A percentile compares a stretch with the other conserved stretches of the same genome.
Evolutionary conservation across 2,329 filamentous ascomycete genomes (phyloP).

Genomic region (Monosporascus cannonballus): DNA sequence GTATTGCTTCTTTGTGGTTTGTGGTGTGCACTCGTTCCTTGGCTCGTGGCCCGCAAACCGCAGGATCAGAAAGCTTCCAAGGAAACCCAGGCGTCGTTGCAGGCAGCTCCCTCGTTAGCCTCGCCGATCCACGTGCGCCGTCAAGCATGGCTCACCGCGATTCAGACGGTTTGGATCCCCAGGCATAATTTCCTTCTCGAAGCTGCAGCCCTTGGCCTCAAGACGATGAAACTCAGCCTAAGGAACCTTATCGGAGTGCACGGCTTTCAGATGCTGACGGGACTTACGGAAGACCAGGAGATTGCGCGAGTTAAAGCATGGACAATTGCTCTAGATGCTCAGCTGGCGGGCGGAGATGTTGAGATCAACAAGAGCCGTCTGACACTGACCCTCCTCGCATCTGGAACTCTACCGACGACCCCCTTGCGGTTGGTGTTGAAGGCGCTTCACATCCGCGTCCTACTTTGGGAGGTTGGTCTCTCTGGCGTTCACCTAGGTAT

Average conservation of each 20-base stretch:
- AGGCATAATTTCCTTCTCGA: conserved; percentile 82
- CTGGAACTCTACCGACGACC: conserved; percentile 77
- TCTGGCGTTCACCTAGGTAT: conserved; percentile 57
- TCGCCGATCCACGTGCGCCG: conserved; percentile 80
- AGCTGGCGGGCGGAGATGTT: conserved; percentile 82
- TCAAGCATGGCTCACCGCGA: conserved; percentile 87
- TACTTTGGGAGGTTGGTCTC: conserved; percentile 72
- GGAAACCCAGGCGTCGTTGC: conserved; percentile 31
- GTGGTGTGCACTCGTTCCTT: conserved; percentile 50
- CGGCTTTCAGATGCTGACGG: conserved; percentile 72
- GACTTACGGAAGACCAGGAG: conserved; percentile 79
- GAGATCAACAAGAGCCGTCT: conserved; percentile 86
- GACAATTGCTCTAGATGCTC: conserved; percentile 88
- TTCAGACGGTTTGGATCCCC: conserved; percentile 89
- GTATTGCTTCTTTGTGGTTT: conserved; percentile 46
- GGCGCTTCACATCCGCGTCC: conserved; percentile 81
- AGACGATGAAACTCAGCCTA: conserved; percentile 75
- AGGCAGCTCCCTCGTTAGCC: conserved; percentile 63
- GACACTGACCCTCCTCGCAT: conserved; percentile 79
- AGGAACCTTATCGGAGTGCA: conserved; percentile 72
- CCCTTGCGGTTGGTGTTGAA: conserved; percentile 84
- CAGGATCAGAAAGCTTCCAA: conserved; percentile 41
- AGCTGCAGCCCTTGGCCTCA: conserved; percentile 70
- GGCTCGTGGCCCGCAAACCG: conserved; percentile 48
- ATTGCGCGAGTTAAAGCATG: conserved; percentile 82